Conservation (phyloP, 2,329 filamentous ascomycete genomes). For the Cylindrodendrum hubeiense region DNA sequence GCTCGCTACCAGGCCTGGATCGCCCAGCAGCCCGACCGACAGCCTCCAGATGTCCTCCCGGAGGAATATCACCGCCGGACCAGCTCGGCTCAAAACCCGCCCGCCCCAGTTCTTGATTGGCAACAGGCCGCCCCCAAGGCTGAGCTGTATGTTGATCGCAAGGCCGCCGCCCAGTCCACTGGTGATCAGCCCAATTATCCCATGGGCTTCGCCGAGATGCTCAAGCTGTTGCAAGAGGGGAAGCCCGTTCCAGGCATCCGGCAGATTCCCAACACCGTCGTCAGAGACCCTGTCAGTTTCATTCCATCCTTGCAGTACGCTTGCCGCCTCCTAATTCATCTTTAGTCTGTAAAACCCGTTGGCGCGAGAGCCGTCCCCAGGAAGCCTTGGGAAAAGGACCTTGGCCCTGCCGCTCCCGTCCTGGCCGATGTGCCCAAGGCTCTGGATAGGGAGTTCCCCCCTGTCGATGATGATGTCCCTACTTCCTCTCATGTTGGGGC, state of each 20-base stretch:
- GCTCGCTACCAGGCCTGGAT: conserved; percentile 76
- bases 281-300: conserved; percentile 74
- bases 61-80: conserved; percentile 44
- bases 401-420: conserved; percentile 23
- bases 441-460: conserved; percentile 52
- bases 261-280: conserved; percentile 84
- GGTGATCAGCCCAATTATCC: conserved; percentile 78
- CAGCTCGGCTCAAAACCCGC: conserved; percentile 13
- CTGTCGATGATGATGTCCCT: conserved; percentile 37
- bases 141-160: conserved; percentile 60
- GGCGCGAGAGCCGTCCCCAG: conserved; percentile 61
- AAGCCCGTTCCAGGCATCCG: conserved; percentile 88
- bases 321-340: conserved; percentile 18
- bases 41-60: conserved; percentile 52
- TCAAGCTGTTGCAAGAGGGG: conserved; percentile 85
- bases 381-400: conserved; percentile 84
- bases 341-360: conserved; percentile 61
- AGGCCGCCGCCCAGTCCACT: conserved; percentile 35
- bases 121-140: conserved; percentile 63
- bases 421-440: conserved; percentile 39
- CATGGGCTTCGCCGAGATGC: conserved; percentile 85
- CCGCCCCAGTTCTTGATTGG: conserved; percentile 54
- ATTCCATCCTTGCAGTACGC: neutral
- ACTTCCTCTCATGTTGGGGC: conserved; percentile 7
- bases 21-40: conserved; percentile 48